These are phyloP conservation scores for Dendrocalamus latiflorus DNA, from an alignment of 202 grass and related monocot genomes.

Conservation along the genomic window DNA sequence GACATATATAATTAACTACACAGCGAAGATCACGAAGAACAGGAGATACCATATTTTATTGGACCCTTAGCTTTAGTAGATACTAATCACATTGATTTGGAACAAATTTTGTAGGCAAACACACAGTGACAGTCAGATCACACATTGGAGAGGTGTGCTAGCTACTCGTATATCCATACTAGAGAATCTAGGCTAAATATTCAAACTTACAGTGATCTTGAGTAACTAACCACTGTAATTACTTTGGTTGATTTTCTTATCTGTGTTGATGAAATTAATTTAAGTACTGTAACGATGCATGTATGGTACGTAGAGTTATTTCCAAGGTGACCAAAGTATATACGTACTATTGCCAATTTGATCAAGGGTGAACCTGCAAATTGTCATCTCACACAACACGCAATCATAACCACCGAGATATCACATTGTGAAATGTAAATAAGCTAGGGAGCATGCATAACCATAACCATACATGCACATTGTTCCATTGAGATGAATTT, in stretches of 20 bases:
- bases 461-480: neutral
- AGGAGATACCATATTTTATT: constrained; percentile 6
- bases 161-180: neutral
- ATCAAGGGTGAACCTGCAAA: neutral
- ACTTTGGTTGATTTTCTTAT: neutral
- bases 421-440: neutral
- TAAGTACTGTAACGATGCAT: neutral
- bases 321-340: neutral
- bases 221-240: neutral
- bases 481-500: neutral
- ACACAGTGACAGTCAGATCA: neutral
- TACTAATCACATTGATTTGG: constrained; percentile 13
- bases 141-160: too few species aligned
- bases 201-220: neutral
- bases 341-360: neutral
- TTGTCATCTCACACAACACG: neutral
- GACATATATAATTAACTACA: neutral
- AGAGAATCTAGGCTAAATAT: constrained; percentile 13
- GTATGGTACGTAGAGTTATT: neutral
- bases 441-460: too few species aligned
- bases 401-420: neutral
- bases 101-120: neutral
- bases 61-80: neutral
- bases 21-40: constrained; percentile 26
- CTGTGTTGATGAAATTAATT: neutral